Conservation (phyloP, 73 alveolate genomes). For the Effrenium voratum region DNA sequence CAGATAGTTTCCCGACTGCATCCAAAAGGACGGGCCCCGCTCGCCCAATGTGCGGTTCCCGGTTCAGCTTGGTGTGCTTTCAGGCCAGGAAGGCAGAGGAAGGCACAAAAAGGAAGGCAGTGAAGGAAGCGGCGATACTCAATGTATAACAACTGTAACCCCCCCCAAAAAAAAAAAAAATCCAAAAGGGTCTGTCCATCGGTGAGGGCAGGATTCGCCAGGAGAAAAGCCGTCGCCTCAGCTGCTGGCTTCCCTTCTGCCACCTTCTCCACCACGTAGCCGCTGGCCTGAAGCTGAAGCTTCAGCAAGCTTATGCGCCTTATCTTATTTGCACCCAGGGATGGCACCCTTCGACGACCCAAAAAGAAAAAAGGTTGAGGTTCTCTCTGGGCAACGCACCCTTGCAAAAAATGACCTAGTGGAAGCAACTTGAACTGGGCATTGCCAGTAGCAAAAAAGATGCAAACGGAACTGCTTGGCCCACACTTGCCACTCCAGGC, state of each 20-base stretch:
- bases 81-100: too few relatives aligned
- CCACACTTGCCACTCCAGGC: background rate
- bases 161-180: too few relatives aligned
- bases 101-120: too few relatives aligned
- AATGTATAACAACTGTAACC: too few relatives aligned
- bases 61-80: too few relatives aligned
- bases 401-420: background rate
- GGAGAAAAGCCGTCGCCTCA: background rate
- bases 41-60: too few relatives aligned
- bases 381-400: background rate
- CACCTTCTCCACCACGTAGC: constrained; percentile 77
- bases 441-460: background rate
- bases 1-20: too few relatives aligned
- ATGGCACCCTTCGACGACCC: background rate
- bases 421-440: background rate
- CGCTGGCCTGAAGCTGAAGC: background rate
- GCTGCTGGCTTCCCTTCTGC: constrained; percentile 85
- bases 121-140: too few relatives aligned
- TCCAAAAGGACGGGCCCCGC: too few relatives aligned
- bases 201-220: background rate
- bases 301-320: background rate
- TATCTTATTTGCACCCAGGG: background rate
- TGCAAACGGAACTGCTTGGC: background rate
- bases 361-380: background rate
- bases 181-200: too few relatives aligned